These are phyloP conservation scores for Panicum hallii DNA, from an alignment of 202 grass and related monocot genomes.

Conservation along the genomic window DNA sequence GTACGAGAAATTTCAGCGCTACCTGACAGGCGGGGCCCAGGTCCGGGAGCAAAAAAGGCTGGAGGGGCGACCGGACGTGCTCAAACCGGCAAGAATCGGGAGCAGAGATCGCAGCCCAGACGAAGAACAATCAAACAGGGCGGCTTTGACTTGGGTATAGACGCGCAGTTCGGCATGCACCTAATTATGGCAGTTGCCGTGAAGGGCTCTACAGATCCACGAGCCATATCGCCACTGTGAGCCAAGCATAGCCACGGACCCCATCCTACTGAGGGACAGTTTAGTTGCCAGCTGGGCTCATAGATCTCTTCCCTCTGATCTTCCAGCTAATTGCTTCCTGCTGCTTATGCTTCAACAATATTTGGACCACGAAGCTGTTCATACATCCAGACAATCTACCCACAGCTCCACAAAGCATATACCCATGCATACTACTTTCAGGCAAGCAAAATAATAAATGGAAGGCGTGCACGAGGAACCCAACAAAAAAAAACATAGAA, in stretches of 20 bases:
- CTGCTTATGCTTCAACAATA: not conserved
- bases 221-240: not conserved
- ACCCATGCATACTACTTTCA: not conserved
- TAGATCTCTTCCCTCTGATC: not conserved
- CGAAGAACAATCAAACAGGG: not conserved
- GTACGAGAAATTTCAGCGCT: not conserved
- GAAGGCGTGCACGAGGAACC: too few relatives aligned
- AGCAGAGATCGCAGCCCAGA: not conserved
- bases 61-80: not conserved
- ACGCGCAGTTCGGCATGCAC: not conserved
- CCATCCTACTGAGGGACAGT: constrained; percentile 5
- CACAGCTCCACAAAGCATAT: not conserved
- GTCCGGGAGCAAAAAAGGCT: not conserved
- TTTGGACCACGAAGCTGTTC: not conserved
- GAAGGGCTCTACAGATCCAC: not conserved
- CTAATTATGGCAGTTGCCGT: not conserved
- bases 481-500: not conserved
- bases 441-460: not conserved
- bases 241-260: not conserved
- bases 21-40: not conserved
- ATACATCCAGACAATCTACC: not conserved
- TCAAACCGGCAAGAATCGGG: not conserved
- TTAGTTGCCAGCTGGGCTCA: not conserved
- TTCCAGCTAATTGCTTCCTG: not conserved
- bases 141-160: not conserved